Base-by-base conservation (phyloP, 768 basidiomycete genomes). In the Suillus weaverae region DNA sequence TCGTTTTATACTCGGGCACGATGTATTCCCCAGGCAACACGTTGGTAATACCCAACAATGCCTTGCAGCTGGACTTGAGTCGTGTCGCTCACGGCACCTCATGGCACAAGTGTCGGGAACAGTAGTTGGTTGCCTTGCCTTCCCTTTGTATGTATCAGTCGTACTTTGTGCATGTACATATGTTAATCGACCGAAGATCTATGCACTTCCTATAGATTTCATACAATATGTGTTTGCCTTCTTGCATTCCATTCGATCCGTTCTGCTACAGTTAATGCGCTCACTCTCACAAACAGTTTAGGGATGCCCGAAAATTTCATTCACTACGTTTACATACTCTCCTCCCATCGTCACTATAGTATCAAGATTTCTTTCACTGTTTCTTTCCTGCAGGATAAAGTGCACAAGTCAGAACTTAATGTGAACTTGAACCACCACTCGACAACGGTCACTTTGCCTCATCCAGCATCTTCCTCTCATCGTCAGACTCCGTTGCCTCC, bases 1-100 rank as follows among this genome's bases (percentile, higher is more conserved):
- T 0, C 10, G 5, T 0, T 11, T 46, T 46, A 0, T 18, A 46
- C n/a, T 9, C 44, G 1, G 8, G n/a, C n/a, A n/a, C 9, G 7
- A 5, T 5, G n/a, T 22, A 46, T 46, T n/a, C 5, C n/a, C n/a
- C 10, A 5, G 44, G 44, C n/a, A 46, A 22, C n/a, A 22, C 2
- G n/a, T 11, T 46, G 11, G 44, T 46, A n/a, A 46, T 46, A 22
- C 5, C n/a, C 10, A 13, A 46, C 5, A 11, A 5, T 46, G 2
- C 44, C 44, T 0, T 5, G 1, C 44, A 46, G n/a, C 2, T 46
- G 5, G 44, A 46, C 11, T 13, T 46, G 11, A 22, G 44, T 13
- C 2, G 5, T 22, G 11, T 46, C 11, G 10, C 44, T 5, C 44
- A 46, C 5, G n/a, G 44, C 9, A 6, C 44, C 5, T 46, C 44